These are phyloP conservation scores for Xylaria sp. DNA, from an alignment of 2,329 filamentous ascomycete genomes.

Conservation along the genomic window DNA sequence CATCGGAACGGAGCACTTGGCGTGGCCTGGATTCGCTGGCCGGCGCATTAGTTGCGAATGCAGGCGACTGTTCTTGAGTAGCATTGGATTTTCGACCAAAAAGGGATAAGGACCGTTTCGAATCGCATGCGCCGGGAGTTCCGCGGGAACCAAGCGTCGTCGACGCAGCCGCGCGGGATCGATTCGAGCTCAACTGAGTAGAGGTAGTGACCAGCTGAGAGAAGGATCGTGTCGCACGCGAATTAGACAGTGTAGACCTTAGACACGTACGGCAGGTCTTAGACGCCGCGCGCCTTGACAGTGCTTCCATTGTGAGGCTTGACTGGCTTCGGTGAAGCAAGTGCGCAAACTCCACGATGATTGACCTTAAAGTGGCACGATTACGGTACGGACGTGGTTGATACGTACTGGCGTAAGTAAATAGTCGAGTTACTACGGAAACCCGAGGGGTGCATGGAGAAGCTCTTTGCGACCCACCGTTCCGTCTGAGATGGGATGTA, in stretches of 20 bases:
- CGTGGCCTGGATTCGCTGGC: constrained; percentile 20
- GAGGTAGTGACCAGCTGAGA: constrained; percentile 20
- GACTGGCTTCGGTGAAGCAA: background rate
- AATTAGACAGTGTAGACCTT: constrained; percentile 18
- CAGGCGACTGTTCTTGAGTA: constrained; percentile 16
- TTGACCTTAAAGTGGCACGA: constrained; percentile 4
- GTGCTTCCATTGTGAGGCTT: constrained; percentile 27
- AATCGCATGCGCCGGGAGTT: background rate
- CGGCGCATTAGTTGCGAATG: constrained; percentile 16
- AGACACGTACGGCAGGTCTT: constrained; percentile 30
- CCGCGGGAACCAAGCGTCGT: constrained; percentile 11
- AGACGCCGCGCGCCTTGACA: constrained; percentile 27
- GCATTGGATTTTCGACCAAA: constrained; percentile 26
- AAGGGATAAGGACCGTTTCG: constrained; percentile 26
- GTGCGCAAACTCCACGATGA: background rate
- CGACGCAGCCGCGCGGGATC: constrained; percentile 11
- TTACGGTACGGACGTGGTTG: background rate
- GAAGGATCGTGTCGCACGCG: constrained; percentile 21
- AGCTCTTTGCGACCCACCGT: background rate
- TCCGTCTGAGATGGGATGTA: background rate
- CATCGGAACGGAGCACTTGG: constrained; percentile 57
- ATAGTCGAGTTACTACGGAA: background rate
- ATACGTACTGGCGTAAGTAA: background rate
- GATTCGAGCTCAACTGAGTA: constrained; percentile 5
- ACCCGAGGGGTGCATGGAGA: background rate